These are phyloP conservation scores for Brassica rapa DNA, from an alignment of 345 rosid species.

Conservation along the genomic window DNA sequence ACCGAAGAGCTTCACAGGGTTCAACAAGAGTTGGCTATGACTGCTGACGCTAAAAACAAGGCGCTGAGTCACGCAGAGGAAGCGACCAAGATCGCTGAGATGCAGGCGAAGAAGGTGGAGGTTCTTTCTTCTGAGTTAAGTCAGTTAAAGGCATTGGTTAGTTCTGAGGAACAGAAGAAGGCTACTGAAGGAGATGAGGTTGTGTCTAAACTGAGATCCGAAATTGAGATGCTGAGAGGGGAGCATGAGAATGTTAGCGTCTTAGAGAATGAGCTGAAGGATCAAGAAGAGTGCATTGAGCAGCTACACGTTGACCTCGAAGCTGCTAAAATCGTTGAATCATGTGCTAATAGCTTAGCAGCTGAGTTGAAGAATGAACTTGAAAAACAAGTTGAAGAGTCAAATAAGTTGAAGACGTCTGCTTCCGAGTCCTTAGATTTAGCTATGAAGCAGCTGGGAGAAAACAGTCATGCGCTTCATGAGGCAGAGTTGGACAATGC, in stretches of 20 bases:
- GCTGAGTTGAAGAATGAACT: constrained; percentile 75
- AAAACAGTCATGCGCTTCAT: constrained; percentile 59
- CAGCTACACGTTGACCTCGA: constrained; percentile 81
- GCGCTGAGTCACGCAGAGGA: constrained; percentile 87
- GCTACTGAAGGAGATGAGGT: constrained; percentile 53
- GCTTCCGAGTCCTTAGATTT: constrained; percentile 82
- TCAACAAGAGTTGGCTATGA: constrained; percentile 74
- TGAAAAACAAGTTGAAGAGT: constrained; percentile 60
- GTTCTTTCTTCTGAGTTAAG: constrained; percentile 66
- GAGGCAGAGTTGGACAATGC: constrained; percentile 62
- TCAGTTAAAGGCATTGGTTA: constrained; percentile 62
- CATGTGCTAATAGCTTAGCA: constrained; percentile 60
- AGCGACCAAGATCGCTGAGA: constrained; percentile 90
- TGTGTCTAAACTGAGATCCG: constrained; percentile 53
- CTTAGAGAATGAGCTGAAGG: constrained; percentile 52
- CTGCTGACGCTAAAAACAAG: constrained; percentile 79
- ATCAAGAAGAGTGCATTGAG: constrained; percentile 61
- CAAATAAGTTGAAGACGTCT: constrained; percentile 65
- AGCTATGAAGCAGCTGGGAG: constrained; percentile 71
- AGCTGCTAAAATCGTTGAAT: constrained; percentile 87
- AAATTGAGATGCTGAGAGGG: constrained; percentile 51
- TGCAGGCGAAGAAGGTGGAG: constrained; percentile 77
- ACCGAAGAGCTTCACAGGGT: constrained; percentile 69
- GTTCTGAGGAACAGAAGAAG: constrained; percentile 60
- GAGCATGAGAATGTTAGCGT: constrained; percentile 51